A percentile compares a stretch with the other conserved stretches of the same genome.
Evolutionary conservation across 2,329 filamentous ascomycete species (phyloP).

Genomic region (Metarhizium album): DNA sequence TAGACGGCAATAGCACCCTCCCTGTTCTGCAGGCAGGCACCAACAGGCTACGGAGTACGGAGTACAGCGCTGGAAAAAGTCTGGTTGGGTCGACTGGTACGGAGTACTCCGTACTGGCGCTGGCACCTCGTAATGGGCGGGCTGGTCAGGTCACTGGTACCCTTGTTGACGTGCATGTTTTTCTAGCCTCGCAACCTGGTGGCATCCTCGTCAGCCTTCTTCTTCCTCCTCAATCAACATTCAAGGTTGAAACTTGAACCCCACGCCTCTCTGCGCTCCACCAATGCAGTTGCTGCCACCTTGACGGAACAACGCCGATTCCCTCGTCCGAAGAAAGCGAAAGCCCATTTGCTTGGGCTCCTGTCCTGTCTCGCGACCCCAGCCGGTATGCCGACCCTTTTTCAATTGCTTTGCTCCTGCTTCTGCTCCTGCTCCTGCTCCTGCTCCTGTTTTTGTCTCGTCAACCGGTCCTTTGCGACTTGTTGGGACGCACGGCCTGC

Average conservation of each 20-base stretch:
- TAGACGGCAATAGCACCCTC: no score
- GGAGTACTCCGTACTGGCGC: no score
- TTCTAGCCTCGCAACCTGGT: slow-evolving; percentile 5
- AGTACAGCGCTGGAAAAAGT: no score
- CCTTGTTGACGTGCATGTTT: neutral
- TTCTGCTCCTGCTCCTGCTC: neutral
- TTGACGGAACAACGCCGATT: slow-evolving; percentile 10
- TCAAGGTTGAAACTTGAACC: no score
- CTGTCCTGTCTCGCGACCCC: neutral
- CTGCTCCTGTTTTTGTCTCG: neutral
- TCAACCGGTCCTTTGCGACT: neutral
- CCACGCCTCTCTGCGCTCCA: slow-evolving; percentile 5
- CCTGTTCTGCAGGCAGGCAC: no score
- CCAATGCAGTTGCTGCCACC: slow-evolving; percentile 7
- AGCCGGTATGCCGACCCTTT: slow-evolving; percentile 3
- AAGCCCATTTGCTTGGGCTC: neutral
- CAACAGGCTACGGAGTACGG: no score
- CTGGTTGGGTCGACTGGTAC: no score
- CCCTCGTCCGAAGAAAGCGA: slow-evolving; percentile 6
- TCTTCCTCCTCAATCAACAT: slow-evolving; percentile 11
- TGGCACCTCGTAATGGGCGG: no score
- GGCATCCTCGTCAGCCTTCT: slow-evolving; percentile 8
- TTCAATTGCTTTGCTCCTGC: neutral
- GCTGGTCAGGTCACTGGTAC: no score
- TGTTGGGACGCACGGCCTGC: neutral